These are phyloP conservation scores for Phytophthora pini DNA, from an alignment of 352 stramenopile species.

Conservation along the genomic window DNA sequence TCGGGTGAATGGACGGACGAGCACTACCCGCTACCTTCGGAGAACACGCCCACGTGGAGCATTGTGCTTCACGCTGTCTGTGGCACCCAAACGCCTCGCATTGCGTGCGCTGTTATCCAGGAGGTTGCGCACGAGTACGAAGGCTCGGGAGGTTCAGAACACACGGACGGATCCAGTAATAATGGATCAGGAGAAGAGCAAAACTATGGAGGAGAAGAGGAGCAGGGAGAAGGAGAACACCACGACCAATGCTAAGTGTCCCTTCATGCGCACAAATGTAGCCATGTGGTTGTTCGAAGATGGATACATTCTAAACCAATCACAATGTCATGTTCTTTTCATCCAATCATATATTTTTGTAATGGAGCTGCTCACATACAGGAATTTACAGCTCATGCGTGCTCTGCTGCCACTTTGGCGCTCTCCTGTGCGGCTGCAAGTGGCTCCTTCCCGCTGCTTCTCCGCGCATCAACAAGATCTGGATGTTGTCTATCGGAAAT, in stretches of 20 bases:
- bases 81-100: conserved; percentile 44
- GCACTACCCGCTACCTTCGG: conserved; percentile 45
- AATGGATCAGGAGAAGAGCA: too few species aligned
- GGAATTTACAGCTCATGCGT: conserved; percentile 6
- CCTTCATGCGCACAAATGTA: conserved; percentile 12
- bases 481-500: conserved; percentile 42
- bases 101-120: conserved; percentile 51
- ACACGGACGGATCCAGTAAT: background rate
- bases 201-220: background rate
- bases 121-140: background rate
- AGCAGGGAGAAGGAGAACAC: background rate
- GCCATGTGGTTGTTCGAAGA: conserved; percentile 3
- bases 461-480: conserved; percentile 10
- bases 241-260: conserved; percentile 9
- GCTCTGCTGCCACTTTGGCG: conserved; percentile 11
- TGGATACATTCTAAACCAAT: conserved; percentile 18
- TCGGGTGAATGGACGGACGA: conserved; percentile 46
- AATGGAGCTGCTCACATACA: background rate
- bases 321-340: conserved; percentile 10
- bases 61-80: conserved; percentile 74
- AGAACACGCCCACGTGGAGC: conserved; percentile 61
- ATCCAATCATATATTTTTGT: conserved; percentile 11
- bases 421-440: background rate
- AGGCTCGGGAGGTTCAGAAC: background rate
- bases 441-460: conserved; percentile 6